Percentiles rank a stretch among this genome's conserved stretches.
phyloP scores from a whole-genome alignment of 202 grass and related monocot species.

The Carex arenaria region DNA sequence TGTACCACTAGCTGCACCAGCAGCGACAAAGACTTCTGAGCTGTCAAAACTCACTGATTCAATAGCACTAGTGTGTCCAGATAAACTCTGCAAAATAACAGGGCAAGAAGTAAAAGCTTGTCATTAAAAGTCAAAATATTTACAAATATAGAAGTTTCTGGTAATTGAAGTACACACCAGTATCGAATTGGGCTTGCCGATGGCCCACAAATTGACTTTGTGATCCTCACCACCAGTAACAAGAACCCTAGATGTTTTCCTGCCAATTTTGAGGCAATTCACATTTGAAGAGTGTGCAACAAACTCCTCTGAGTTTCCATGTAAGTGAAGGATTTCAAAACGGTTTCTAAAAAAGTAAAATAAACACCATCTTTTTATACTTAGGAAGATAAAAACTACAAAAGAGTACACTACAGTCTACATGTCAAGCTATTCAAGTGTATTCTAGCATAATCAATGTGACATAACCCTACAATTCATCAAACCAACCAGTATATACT shows the following conservation, averaged over 20 bases:
- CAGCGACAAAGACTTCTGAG: conserved; percentile 83
- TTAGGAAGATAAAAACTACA: neutral
- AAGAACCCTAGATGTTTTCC: conserved; percentile 87
- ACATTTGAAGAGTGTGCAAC: conserved; percentile 93
- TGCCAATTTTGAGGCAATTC: conserved; percentile 96
- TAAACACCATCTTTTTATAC: neutral
- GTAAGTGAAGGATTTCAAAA: conserved; percentile 55
- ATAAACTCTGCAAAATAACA: conserved; percentile 63
- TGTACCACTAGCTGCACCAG: conserved; percentile 85
- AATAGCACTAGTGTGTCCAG: conserved; percentile 88
- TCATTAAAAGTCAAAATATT: conserved; percentile 17
- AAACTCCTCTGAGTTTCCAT: conserved; percentile 78
- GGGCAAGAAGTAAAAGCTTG: conserved; percentile 12
- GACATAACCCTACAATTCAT: neutral
- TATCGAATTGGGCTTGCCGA: conserved; percentile 94
- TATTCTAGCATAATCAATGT: neutral
- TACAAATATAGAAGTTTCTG: neutral
- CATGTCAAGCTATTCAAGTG: neutral
- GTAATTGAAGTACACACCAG: conserved; percentile 46
- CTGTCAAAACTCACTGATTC: conserved; percentile 90
- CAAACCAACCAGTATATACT: neutral
- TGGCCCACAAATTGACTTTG: conserved; percentile 96
- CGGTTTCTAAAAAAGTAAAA: neutral
- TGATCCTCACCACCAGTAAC: conserved; percentile 92
- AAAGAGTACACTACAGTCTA: neutral